Evolutionary conservation across 1,284 basidiomycete species (phyloP).

Genomic region (Microbotryum lychnidis-dioicae): DNA sequence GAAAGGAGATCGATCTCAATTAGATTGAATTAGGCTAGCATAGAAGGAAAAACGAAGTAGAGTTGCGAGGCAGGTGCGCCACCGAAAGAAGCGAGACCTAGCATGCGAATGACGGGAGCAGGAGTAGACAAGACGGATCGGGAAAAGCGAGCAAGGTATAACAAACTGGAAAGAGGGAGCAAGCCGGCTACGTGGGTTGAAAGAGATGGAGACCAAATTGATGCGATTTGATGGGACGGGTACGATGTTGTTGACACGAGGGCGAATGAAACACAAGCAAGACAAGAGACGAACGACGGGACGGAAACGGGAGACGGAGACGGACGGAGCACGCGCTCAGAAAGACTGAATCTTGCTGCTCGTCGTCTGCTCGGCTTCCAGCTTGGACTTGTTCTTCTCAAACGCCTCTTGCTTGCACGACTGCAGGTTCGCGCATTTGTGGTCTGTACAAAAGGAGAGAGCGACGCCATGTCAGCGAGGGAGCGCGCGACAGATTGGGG

Average conservation of each 20-base stretch:
- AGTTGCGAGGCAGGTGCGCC: conserved; percentile 2
- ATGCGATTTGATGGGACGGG: conserved; percentile 4
- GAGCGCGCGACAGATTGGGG: conserved; percentile 1
- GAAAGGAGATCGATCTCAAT: neutral
- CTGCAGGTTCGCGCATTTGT: conserved; percentile 50
- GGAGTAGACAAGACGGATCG: conserved; percentile 1
- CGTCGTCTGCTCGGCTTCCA: conserved; percentile 76
- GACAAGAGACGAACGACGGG: conserved; percentile 8
- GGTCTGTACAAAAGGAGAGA: conserved; percentile 8
- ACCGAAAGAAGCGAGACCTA: no score
- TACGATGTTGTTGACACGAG: no score
- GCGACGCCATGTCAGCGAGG: conserved; percentile 6
- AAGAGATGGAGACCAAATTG: conserved; percentile 10
- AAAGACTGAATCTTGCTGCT: conserved; percentile 71
- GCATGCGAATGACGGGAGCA: no score
- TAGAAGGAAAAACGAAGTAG: conserved; percentile 8
- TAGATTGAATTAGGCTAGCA: neutral
- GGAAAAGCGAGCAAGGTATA: conserved; percentile 21
- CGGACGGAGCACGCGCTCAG: conserved; percentile 41
- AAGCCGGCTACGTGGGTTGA: conserved; percentile 8
- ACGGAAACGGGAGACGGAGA: no score
- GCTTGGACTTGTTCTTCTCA: conserved; percentile 69
- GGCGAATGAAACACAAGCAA: conserved; percentile 1
- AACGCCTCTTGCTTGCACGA: conserved; percentile 75
- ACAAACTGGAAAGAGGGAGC: conserved; percentile 15